These are phyloP conservation scores for Phytophthora rubi DNA, from an alignment of 352 stramenopile genomes.

Conservation along the genomic window DNA sequence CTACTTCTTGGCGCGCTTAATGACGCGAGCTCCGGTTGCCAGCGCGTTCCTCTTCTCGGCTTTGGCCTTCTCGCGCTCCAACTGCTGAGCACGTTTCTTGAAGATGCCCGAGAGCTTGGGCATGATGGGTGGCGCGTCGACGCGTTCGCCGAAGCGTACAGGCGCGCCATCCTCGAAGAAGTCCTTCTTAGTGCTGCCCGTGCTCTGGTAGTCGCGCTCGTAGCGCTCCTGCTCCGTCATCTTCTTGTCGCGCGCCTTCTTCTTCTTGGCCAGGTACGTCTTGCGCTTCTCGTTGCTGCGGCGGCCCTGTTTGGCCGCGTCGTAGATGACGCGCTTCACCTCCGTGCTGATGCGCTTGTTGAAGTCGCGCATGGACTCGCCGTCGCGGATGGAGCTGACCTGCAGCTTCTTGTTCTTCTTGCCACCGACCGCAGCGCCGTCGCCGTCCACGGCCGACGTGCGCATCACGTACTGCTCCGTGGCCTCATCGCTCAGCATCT, in stretches of 20 bases:
- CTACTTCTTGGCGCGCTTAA: conserved; percentile 38
- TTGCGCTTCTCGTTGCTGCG: conserved; percentile 84
- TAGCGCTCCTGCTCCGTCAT: conserved; percentile 86
- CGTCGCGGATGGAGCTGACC: conserved; percentile 62
- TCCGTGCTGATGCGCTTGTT: conserved; percentile 87
- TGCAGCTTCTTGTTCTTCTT: conserved; percentile 66
- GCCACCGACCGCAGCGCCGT: conserved; percentile 5
- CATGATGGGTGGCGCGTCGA: conserved; percentile 83
- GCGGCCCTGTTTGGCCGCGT: conserved; percentile 78
- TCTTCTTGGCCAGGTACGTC: conserved; percentile 77
- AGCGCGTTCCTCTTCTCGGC: conserved; percentile 36
- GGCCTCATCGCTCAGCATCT: conserved; percentile 59
- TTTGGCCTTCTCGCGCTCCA: conserved; percentile 50
- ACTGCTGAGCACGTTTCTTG: conserved; percentile 72
- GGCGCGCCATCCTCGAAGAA: conserved; percentile 69
- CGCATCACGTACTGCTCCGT: conserved; percentile 75
- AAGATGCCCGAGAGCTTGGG: conserved; percentile 85
- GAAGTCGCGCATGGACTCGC: conserved; percentile 84
- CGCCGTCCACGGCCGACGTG: conserved; percentile 48
- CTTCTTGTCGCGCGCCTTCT: conserved; percentile 74
- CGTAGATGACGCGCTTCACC: conserved; percentile 86
- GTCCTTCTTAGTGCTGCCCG: conserved; percentile 71
- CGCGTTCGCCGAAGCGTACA: conserved; percentile 78
- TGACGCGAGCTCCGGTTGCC: conserved; percentile 16
- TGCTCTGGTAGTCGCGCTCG: conserved; percentile 76